phyloP scores from a whole-genome alignment of 2,329 filamentous ascomycete genomes.

The Colletotrichum limetticola region DNA sequence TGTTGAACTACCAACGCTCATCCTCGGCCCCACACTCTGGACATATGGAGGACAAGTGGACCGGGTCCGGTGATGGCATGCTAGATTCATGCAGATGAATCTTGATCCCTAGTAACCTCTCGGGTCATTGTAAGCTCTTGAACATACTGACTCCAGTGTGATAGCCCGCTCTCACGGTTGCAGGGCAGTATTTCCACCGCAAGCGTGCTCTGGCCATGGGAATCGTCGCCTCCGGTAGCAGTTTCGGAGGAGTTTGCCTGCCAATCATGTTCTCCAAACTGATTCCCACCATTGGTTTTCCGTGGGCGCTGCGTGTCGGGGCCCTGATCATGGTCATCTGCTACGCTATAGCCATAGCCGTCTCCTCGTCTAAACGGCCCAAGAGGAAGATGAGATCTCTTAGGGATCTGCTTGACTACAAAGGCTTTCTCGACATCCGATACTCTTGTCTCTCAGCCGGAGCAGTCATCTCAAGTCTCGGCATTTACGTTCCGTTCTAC shows the following conservation, averaged over 20 bases:
- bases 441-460: slow-evolving; percentile 19
- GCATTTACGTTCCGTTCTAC: slow-evolving; percentile 49
- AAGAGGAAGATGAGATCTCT: slow-evolving; percentile 10
- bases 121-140: neutral
- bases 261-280: slow-evolving; percentile 69
- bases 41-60: neutral
- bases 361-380: slow-evolving; percentile 44
- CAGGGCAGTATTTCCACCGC: slow-evolving; percentile 50
- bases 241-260: slow-evolving; percentile 66
- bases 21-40: neutral
- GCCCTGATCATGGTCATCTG: slow-evolving; percentile 54
- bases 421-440: slow-evolving; percentile 21
- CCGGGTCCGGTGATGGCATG: too few species aligned
- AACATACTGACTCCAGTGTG: neutral
- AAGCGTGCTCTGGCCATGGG: slow-evolving; percentile 64
- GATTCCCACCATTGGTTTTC: slow-evolving; percentile 56
- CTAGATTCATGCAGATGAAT: too few species aligned
- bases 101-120: too few species aligned
- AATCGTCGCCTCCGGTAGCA: slow-evolving; percentile 63
- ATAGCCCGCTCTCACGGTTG: slow-evolving; percentile 24
- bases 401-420: slow-evolving; percentile 18
- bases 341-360: slow-evolving; percentile 46
- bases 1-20: neutral
- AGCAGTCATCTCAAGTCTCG: slow-evolving; percentile 36
- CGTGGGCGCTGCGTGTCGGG: slow-evolving; percentile 60